Conservation (phyloP, 345 rosid species). For the Nephelium lappaceum region DNA sequence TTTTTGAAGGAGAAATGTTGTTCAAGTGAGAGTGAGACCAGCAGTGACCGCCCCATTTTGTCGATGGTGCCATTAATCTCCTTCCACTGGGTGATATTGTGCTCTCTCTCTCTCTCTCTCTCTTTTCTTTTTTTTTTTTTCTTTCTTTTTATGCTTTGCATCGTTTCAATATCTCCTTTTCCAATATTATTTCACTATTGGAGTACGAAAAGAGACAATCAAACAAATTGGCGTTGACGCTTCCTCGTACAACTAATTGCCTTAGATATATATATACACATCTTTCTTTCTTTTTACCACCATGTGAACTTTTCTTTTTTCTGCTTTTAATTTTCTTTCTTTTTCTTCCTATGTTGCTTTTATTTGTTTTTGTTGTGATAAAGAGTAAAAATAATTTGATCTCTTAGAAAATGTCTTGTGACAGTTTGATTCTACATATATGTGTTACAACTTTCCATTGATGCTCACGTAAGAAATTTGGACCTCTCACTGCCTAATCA, state of each 20-base stretch:
- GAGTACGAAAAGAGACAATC: slow-evolving; percentile 11
- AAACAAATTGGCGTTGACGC: slow-evolving; percentile 32
- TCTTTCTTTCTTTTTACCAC: neutral
- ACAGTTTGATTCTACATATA: too few relatives aligned
- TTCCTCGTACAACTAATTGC: slow-evolving; percentile 30
- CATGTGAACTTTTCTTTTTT: neutral
- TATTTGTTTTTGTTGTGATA: neutral
- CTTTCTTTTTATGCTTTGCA: slow-evolving; percentile 7
- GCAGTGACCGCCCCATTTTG: slow-evolving; percentile 6
- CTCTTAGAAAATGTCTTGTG: too few relatives aligned
- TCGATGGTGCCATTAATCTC: neutral
- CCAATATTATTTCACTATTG: neutral
- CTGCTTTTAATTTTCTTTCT: neutral
- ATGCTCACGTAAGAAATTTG: too few relatives aligned
- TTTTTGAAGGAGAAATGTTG: neutral
- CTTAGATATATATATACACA: neutral
- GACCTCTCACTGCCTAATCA: too few relatives aligned
- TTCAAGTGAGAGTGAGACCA: slow-evolving; percentile 2
- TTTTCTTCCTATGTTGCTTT: neutral
- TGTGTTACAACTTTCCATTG: too few relatives aligned
- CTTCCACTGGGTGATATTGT: neutral
- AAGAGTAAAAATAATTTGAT: neutral
- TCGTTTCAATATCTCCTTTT: slow-evolving; percentile 19
- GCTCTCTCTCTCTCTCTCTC: neutral
- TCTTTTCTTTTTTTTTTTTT: neutral